Base-by-base conservation (phyloP, 2,329 filamentous ascomycete genomes). In the Seiridium cupressi region DNA sequence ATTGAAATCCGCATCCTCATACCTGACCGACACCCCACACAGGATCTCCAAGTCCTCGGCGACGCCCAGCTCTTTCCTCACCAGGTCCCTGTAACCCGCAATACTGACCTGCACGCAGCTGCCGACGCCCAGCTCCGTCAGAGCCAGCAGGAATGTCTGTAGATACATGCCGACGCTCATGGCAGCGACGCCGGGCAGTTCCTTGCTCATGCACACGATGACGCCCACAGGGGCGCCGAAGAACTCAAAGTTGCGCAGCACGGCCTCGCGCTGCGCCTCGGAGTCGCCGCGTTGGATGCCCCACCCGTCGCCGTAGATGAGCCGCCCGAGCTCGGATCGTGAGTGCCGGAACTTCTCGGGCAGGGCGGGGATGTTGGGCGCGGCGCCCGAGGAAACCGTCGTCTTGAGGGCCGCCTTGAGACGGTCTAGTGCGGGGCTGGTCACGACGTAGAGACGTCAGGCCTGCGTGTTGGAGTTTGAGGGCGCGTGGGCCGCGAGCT, bases 391-490 rank as follows among this genome's bases (percentile, higher is more conserved):
- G 3, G 42, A n/a, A 0, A 64, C 64, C 51, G 44, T 48, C 3
- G 44, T 8, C 5, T 53, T 11, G 6, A 65, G 61, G 3, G 48
- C 44, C 5, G 54, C 40, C 32, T 57, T 64, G 0, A 66, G 60
- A 1, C 61, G 60, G 3, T 46, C 4, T 11, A 64, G 61, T 6
- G 60, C 60, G 1, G 31, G 11, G 8, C 60, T 57, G 4, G 49
- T 61, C 7, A 65, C 60, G 13, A 65, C 38, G 58, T 62, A 68
- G 35, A 65, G 57, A 5, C 63, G 60, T 63, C 63, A 64, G 48
- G 63, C 54, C 32, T 67, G 66, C 40, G 64, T 63, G 61, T 67
- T 68, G 38, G 61, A 63, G 59, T 68, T 60, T 55, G 64, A 64
- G 31, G 64, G 64, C 9, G 64, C 26, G 58, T 66, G 61, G 3